Percentiles rank a stretch among this genome's conserved stretches.
These are phyloP conservation scores for Apiotrichum sp. DNA, from an alignment of 1,284 basidiomycete species.

Conservation along the genomic window DNA sequence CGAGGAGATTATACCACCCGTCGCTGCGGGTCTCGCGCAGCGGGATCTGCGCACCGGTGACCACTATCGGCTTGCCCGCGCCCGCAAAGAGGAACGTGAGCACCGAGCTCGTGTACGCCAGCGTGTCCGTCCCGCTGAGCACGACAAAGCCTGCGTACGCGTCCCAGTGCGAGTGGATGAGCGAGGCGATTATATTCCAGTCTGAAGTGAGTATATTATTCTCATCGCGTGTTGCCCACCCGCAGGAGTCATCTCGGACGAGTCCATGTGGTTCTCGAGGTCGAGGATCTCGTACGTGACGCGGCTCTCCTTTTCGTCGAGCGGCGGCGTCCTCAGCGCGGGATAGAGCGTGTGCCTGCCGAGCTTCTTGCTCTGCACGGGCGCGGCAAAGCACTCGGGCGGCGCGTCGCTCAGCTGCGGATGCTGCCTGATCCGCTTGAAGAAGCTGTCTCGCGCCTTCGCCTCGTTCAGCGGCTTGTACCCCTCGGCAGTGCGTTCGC, in stretches of 20 bases:
- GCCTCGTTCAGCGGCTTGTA: constrained; percentile 35
- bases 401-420: constrained; percentile 30
- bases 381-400: constrained; percentile 2
- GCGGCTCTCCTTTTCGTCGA: constrained; percentile 29
- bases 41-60: constrained; percentile 44
- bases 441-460: constrained; percentile 33
- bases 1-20: constrained; percentile 43
- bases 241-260: constrained; percentile 40
- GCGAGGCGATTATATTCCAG: constrained; percentile 40
- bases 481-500: constrained; percentile 35
- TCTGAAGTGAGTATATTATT: constrained; percentile 17
- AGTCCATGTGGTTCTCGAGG: constrained; percentile 43
- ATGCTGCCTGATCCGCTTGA: constrained; percentile 41
- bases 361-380: constrained; percentile 11
- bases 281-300: constrained; percentile 44
- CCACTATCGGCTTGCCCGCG: constrained; percentile 41
- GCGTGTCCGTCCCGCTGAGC: constrained; percentile 42
- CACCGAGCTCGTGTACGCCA: constrained; percentile 42
- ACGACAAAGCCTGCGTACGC: constrained; percentile 42
- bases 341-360: constrained; percentile 33
- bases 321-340: constrained; percentile 31
- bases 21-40: constrained; percentile 38
- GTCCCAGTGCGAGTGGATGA: constrained; percentile 41
- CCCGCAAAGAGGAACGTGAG: constrained; percentile 40
- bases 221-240: constrained; percentile 22